phyloP scores from a whole-genome alignment of 305 asterid genomes.

The Fraxinus dipetala region DNA sequence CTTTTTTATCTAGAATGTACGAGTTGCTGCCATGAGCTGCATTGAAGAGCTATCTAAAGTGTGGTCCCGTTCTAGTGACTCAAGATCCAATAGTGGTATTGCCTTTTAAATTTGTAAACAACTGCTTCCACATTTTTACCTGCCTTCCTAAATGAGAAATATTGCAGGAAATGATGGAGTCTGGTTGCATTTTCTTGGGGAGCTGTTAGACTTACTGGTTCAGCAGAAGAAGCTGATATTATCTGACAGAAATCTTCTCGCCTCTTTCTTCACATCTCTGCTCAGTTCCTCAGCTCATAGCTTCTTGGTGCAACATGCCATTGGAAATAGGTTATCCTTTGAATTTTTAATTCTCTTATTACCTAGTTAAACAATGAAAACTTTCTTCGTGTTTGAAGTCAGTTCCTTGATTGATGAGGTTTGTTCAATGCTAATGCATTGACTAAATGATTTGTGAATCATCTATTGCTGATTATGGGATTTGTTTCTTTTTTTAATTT shows the following conservation, averaged over 20 bases:
- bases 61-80: slow-evolving; percentile 40
- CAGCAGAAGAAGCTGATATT: slow-evolving; percentile 74
- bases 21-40: slow-evolving; percentile 70
- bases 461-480: background rate
- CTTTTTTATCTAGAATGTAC: slow-evolving; percentile 46
- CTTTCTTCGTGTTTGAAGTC: background rate
- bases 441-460: background rate
- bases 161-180: slow-evolving; percentile 52
- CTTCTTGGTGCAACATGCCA: slow-evolving; percentile 58
- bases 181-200: slow-evolving; percentile 61
- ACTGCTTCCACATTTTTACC: slow-evolving; percentile 7
- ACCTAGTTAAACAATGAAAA: background rate
- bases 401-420: slow-evolving; percentile 5
- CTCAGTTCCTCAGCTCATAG: slow-evolving; percentile 56
- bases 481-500: background rate
- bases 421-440: background rate
- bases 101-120: background rate
- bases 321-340: slow-evolving; percentile 55
- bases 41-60: slow-evolving; percentile 51
- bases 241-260: slow-evolving; percentile 62
- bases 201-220: slow-evolving; percentile 53
- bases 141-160: slow-evolving; percentile 26
- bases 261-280: slow-evolving; percentile 59
- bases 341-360: slow-evolving; percentile 14
- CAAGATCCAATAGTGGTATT: slow-evolving; percentile 51